Evolutionary conservation across 2,329 filamentous ascomycete species (phyloP), one percentile per base, ranked within the genome.

Genomic region (Fusarium euwallaceae): DNA sequence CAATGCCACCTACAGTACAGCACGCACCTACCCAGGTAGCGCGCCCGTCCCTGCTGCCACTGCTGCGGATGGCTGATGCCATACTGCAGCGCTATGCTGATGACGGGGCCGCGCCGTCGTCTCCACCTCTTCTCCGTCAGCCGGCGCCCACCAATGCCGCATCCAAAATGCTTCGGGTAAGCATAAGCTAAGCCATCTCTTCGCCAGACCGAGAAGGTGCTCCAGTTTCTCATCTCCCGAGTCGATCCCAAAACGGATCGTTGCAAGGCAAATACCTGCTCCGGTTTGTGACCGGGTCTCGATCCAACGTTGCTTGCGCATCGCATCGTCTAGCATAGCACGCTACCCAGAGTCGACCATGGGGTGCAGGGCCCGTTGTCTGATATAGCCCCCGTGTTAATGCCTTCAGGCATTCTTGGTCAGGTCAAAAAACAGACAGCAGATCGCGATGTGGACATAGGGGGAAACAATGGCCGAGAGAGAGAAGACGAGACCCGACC

Each of bases 161-260:
- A 66, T 59, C 72, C 74, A 73, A 75, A 69, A 71, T 70, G 66
- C 70, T 73, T 74, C 69, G 71, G 76, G 76, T 78, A 78, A 78
- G 74, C 76, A 78, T 78, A 76, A 79, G 75, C 77, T 76, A 77
- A 78, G 70, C 65, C 34, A 56, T 65, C 67, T 72, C 61, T 70
- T 78, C 45, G 63, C 72, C 69, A 78, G 67, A 66, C 66, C 60
- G 70, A 75, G 68, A 70, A 70, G 69, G 68, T 65, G 68, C 70
- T 71, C 73, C 62, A 70, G 66, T 61, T 67, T 64, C 61, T 78
- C 75, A 76, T 78, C 74, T 78, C 75, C 67, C 69, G 72, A 72
- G 69, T 69, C 62, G 69, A 72, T 65, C 68, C 69, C 61, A 74
- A 78, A 73, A 73, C 39, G 74, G 65, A 68, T 67, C 59, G 41